Percentiles rank a stretch among this genome's conserved stretches.
Evolutionary conservation across 176 grass and related monocot genomes (phyloP).

Genomic region (Coix lacrymajobi): DNA sequence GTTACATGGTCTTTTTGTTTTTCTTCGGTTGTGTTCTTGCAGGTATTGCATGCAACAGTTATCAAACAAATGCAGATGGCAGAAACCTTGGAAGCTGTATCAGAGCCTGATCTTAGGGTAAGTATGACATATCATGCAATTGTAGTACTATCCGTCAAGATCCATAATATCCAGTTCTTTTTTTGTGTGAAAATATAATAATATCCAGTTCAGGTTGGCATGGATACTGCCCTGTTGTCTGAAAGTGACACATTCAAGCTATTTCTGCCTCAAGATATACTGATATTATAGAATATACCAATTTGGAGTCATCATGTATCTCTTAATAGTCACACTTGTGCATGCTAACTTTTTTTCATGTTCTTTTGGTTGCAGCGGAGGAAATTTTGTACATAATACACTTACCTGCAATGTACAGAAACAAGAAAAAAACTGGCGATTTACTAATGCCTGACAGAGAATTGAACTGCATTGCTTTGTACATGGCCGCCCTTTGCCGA

Average conservation of each 20-base stretch:
- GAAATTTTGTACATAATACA: constrained; percentile 55
- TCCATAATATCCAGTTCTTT: background rate
- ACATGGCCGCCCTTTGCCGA: constrained; percentile 19
- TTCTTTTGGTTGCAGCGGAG: constrained; percentile 50
- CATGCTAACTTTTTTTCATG: background rate
- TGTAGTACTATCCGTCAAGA: background rate
- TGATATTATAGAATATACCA: background rate
- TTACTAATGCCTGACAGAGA: constrained; percentile 25
- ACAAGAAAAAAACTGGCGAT: constrained; percentile 11
- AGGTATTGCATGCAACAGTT: constrained; percentile 85
- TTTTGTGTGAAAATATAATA: too few species aligned
- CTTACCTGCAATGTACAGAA: constrained; percentile 38
- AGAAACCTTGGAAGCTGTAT: constrained; percentile 62
- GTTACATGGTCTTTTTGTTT: background rate
- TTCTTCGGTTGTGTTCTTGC: constrained; percentile 26
- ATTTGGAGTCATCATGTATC: background rate
- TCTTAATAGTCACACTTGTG: constrained; percentile 1
- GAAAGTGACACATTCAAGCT: constrained; percentile 3
- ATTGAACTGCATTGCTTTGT: constrained; percentile 21
- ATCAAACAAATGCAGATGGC: constrained; percentile 89
- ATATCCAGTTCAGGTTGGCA: background rate
- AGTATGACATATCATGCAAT: constrained; percentile 4
- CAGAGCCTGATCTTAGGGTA: constrained; percentile 59
- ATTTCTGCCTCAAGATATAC: background rate
- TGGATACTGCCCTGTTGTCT: background rate